phyloP scores from a whole-genome alignment of 768 basidiomycete species.

The Psilocybe tampanensis region DNA sequence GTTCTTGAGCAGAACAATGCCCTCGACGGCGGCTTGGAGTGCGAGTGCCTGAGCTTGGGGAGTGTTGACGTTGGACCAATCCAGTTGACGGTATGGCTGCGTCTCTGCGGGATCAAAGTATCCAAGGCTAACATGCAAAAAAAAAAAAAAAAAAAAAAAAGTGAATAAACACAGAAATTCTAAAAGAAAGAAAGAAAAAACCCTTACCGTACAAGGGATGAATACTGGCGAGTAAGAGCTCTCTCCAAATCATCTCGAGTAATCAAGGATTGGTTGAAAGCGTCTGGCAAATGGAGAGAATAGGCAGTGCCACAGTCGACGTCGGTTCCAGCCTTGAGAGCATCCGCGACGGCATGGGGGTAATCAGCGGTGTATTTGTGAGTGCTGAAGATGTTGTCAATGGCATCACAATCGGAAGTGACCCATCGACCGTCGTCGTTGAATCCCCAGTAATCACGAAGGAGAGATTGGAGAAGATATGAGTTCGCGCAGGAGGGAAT shows the following conservation, averaged over 20 bases:
- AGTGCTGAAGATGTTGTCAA: slow-evolving; percentile 50
- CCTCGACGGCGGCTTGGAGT: slow-evolving; percentile 51
- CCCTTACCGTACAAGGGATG: slow-evolving; percentile 53
- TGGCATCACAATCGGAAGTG: slow-evolving; percentile 58
- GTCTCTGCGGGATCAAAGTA: slow-evolving; percentile 54
- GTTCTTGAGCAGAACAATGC: slow-evolving; percentile 66
- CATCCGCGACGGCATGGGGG: slow-evolving; percentile 49
- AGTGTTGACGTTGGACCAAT: slow-evolving; percentile 50
- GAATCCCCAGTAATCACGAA: slow-evolving; percentile 56
- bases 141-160: neutral
- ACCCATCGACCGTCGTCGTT: slow-evolving; percentile 53
- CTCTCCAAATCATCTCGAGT: slow-evolving; percentile 43
- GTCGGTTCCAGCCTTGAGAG: slow-evolving; percentile 56
- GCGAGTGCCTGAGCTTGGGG: slow-evolving; percentile 50
- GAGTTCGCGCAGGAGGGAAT: slow-evolving; percentile 56
- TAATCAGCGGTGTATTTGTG: slow-evolving; percentile 50
- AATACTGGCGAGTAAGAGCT: slow-evolving; percentile 49
- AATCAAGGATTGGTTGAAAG: slow-evolving; percentile 50
- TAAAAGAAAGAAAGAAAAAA: neutral
- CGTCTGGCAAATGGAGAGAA: slow-evolving; percentile 43
- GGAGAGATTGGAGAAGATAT: slow-evolving; percentile 52
- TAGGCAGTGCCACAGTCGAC: slow-evolving; percentile 57
- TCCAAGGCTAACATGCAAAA: slow-evolving; percentile 42
- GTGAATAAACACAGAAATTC: too few species aligned
- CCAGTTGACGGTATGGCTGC: slow-evolving; percentile 54